A percentile compares a stretch with the other conserved stretches of the same genome.
Evolutionary conservation across 2,329 filamentous ascomycete genomes (phyloP).

Genomic region (Alternaria arbusti): DNA sequence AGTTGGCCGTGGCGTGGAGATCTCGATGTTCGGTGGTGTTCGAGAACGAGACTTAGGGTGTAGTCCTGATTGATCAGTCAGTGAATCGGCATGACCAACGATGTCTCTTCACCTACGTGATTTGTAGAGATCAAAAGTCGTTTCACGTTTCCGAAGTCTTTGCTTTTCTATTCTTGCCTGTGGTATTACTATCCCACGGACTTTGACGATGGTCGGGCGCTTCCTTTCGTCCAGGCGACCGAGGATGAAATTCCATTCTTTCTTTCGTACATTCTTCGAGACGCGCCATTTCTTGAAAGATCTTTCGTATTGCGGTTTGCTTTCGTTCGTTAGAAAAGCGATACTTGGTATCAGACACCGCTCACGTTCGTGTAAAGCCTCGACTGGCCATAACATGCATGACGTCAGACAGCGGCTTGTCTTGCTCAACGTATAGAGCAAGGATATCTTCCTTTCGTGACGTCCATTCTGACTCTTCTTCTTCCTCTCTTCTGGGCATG

Average conservation of each 20-base stretch:
- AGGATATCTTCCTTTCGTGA: not conserved
- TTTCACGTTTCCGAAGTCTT: not conserved
- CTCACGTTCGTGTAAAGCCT: not conserved
- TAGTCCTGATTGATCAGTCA: too few relatives aligned
- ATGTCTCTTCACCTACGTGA: not conserved
- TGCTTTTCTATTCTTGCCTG: not conserved
- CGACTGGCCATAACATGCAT: not conserved
- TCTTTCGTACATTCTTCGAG: not conserved
- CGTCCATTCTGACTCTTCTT: too few relatives aligned
- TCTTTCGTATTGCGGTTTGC: not conserved
- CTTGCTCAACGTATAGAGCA: not conserved
- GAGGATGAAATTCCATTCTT: not conserved
- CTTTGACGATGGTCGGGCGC: not conserved
- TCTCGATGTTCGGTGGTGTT: too few relatives aligned
- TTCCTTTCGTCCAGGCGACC: not conserved
- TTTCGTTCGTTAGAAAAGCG: too few relatives aligned
- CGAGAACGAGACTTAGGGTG: too few relatives aligned
- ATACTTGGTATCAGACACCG: too few relatives aligned
- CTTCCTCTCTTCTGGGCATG: too few relatives aligned
- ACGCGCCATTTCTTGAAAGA: not conserved
- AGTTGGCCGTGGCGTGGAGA: too few relatives aligned
- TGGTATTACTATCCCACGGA: not conserved
- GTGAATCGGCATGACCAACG: too few relatives aligned
- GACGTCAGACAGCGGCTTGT: not conserved
- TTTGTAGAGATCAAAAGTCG: accelerated